Base-by-base conservation (phyloP, 352 stramenopile species). In the Phytopythium vexans region DNA sequence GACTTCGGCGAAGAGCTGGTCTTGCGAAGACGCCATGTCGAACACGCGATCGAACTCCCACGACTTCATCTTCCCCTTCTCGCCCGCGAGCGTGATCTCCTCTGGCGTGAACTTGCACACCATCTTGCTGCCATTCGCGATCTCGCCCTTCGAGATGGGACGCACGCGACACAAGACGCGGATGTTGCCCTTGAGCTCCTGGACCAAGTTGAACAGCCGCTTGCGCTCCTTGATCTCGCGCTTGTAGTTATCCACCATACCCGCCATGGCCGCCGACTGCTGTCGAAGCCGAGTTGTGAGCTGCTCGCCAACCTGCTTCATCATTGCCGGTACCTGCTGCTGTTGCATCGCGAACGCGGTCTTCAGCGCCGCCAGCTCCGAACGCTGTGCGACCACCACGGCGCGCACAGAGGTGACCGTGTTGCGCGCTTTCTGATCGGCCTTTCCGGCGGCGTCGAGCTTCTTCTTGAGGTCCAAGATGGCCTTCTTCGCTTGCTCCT, bases 101-200 rank as follows among this genome's bases (percentile, higher is more conserved):
- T 94, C 81, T 0, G 74, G 70, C n/a, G 70, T 72, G 56, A 92
- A 91, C 46, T 92, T 91, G 62, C 82, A 89, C 34, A 90, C 82
- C 55, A 86, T 72, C 49, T 92, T 93, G 59, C 75, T 92, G 35
- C 85, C 82, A 39, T 82, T 72, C 10, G 64, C 56, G 39, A 89
- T 41, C 54, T 95, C 82, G 10, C 56, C 69, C 61, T 91, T 95
- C 16, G 85, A 93, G 47, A 95, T 92, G 2, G 96, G 96, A 35
- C 96, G 94, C 12, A 98, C 87, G 54, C 97, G 94, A 52, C 95
- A 99, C 43, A 98, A 91, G 10, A 99, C 97, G 49, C 97, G 94
- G 52, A 99, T 99, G 62, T 99, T 99, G 37, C 95, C 95, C 57
- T 98, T 97, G 34, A 99, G 74, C 52, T 97, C 93, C 52, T 98